Conservation (phyloP, 2,329 filamentous ascomycete genomes). For the Hypoxylon sp. region DNA sequence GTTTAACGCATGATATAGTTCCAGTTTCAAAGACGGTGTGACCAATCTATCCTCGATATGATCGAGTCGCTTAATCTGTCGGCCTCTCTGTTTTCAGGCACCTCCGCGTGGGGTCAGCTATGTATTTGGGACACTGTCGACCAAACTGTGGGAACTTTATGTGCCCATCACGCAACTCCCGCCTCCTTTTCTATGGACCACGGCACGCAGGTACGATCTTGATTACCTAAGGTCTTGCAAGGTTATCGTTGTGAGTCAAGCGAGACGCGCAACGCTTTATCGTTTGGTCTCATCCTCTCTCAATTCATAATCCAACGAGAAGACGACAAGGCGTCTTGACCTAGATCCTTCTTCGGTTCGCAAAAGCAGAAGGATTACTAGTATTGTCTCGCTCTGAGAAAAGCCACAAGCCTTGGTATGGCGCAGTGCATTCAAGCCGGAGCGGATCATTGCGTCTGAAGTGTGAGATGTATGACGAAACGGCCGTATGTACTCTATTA, state of each 20-base stretch:
- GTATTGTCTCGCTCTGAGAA: constrained; percentile 27
- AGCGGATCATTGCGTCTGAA: constrained; percentile 28
- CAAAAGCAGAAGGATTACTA: constrained; percentile 30
- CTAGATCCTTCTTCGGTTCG: constrained; percentile 14
- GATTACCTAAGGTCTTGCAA: constrained; percentile 34
- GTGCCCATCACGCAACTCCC: constrained; percentile 33
- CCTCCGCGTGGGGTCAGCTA: constrained; percentile 28
- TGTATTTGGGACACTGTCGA: constrained; percentile 7
- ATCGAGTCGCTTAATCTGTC: constrained; percentile 31
- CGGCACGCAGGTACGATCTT: constrained; percentile 40
- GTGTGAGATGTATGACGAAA: constrained; percentile 39
- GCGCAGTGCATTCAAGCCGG: constrained; percentile 27
- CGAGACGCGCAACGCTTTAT: not conserved
- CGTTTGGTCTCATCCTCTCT: not conserved
- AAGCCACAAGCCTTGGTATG: constrained; percentile 23
- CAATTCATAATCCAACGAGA: not conserved
- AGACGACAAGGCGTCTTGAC: constrained; percentile 4
- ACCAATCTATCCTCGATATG: constrained; percentile 35
- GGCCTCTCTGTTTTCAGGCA: constrained; percentile 23
- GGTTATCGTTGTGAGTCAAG: constrained; percentile 28
- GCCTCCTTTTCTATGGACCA: constrained; percentile 32
- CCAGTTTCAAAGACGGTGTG: constrained; percentile 38
- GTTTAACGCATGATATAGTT: constrained; percentile 17
- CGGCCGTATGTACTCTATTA: constrained; percentile 14
- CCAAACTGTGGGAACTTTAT: constrained; percentile 18